Conservation (phyloP, 306 rosid genomes). For the Arachis stenosperma region DNA sequence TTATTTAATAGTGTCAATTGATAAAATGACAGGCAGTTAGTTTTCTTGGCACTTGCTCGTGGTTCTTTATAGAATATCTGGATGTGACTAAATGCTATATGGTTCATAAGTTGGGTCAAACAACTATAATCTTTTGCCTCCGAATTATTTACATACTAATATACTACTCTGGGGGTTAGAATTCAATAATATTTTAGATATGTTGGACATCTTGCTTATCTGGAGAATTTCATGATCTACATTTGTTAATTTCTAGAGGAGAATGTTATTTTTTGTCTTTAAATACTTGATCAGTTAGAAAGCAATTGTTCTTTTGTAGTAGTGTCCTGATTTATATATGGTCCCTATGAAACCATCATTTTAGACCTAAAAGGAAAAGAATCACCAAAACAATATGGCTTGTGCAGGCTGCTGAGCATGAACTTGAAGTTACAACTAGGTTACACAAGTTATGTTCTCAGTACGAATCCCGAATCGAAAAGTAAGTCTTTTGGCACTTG, state of each 20-base stretch:
- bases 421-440: conserved; percentile 59
- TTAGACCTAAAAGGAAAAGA: background rate
- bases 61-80: background rate
- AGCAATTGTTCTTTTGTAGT: conserved; percentile 20
- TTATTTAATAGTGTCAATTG: conserved; percentile 5
- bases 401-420: conserved; percentile 69
- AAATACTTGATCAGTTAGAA: background rate
- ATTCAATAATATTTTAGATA: conserved; percentile 11
- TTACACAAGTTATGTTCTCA: conserved; percentile 72
- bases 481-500: conserved; percentile 56
- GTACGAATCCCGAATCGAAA: conserved; percentile 79
- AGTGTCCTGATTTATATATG: conserved; percentile 21
- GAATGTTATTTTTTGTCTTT: conserved; percentile 7
- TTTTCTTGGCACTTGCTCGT: conserved; percentile 11
- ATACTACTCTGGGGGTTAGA: background rate
- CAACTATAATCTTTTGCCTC: background rate
- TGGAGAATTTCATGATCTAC: conserved; percentile 3
- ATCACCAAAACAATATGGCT: background rate
- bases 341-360: conserved; percentile 26
- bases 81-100: background rate
- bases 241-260: conserved; percentile 2
- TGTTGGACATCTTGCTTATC: background rate
- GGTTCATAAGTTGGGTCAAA: conserved; percentile 18
- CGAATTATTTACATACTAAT: background rate
- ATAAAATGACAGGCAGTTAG: background rate